A percentile compares a stretch with the other conserved stretches of the same genome.
phyloP scores from a whole-genome alignment of 306 rosid genomes.

The Quercus suber region DNA sequence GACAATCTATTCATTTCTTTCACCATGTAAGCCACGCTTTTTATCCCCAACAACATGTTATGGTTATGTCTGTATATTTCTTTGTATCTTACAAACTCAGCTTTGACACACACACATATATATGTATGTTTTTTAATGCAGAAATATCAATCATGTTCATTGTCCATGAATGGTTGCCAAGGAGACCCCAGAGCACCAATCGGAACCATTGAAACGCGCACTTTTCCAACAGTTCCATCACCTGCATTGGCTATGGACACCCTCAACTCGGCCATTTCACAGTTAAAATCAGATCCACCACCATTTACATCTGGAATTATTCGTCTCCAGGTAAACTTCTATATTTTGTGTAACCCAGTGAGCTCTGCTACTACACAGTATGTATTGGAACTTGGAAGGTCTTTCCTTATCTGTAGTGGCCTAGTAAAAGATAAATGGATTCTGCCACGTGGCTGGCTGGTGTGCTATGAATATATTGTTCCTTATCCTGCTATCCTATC shows the following conservation, averaged over 20 bases:
- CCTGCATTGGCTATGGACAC: constrained; percentile 59
- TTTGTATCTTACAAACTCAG: background rate
- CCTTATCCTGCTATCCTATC: constrained; percentile 15
- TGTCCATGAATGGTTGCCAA: constrained; percentile 75
- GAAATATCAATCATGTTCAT: constrained; percentile 37
- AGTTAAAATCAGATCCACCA: constrained; percentile 56
- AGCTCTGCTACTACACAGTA: no score
- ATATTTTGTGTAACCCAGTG: background rate
- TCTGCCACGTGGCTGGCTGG: constrained; percentile 32
- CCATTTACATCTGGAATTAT: constrained; percentile 58
- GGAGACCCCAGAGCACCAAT: constrained; percentile 34
- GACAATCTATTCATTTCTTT: constrained; percentile 27
- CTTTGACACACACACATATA: background rate
- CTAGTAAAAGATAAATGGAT: no score
- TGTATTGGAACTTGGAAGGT: no score
- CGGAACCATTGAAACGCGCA: constrained; percentile 57
- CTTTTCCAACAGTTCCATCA: constrained; percentile 47
- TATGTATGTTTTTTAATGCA: constrained; percentile 13
- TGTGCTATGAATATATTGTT: background rate
- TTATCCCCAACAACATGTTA: no score
- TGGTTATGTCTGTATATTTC: background rate
- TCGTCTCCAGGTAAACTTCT: constrained; percentile 47
- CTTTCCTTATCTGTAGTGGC: constrained; percentile 5
- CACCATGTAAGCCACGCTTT: constrained; percentile 18
- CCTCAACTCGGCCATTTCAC: constrained; percentile 48